Percentiles rank a stretch among this genome's conserved stretches.
phyloP scores from a whole-genome alignment of 176 grass and related monocot species.

The Ensete glaucum region DNA sequence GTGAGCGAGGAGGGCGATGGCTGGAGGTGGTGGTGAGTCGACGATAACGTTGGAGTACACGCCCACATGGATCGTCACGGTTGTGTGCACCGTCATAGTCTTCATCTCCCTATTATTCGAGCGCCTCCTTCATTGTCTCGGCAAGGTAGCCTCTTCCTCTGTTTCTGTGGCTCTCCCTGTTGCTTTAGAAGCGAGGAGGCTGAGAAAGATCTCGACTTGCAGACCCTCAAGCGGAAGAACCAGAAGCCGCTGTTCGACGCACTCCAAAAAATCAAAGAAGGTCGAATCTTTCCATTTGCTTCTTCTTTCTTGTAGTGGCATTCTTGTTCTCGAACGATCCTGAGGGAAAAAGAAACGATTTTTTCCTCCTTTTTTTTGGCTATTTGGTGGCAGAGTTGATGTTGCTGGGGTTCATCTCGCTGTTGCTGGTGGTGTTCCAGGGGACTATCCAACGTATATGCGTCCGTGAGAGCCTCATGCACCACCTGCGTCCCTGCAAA shows the following conservation, averaged over 20 bases:
- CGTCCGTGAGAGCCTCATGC: constrained; percentile 23
- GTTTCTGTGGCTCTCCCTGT: neutral
- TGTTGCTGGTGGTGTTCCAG: constrained; percentile 63
- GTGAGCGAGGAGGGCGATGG: constrained; percentile 25
- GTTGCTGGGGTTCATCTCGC: constrained; percentile 82
- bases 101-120: constrained; percentile 77
- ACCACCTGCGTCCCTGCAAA: constrained; percentile 55
- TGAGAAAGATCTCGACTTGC: neutral
- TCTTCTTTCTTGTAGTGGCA: neutral
- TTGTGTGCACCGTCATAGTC: constrained; percentile 66
- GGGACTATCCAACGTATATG: constrained; percentile 42
- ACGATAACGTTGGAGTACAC: constrained; percentile 51
- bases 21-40: constrained; percentile 22
- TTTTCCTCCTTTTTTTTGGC: neutral
- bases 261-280: constrained; percentile 86
- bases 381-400: constrained; percentile 45
- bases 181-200: neutral
- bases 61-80: constrained; percentile 86
- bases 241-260: constrained; percentile 65
- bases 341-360: too few species aligned
- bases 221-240: constrained; percentile 22
- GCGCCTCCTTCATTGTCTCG: constrained; percentile 57
- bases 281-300: neutral
- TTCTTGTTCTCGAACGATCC: neutral
- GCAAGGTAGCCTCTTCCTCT: constrained; percentile 44